Evolutionary conservation across 805 yeast genomes (phyloP), one percentile per base, ranked within the genome.

Genomic region (Saccharomycopsis malanga): DNA sequence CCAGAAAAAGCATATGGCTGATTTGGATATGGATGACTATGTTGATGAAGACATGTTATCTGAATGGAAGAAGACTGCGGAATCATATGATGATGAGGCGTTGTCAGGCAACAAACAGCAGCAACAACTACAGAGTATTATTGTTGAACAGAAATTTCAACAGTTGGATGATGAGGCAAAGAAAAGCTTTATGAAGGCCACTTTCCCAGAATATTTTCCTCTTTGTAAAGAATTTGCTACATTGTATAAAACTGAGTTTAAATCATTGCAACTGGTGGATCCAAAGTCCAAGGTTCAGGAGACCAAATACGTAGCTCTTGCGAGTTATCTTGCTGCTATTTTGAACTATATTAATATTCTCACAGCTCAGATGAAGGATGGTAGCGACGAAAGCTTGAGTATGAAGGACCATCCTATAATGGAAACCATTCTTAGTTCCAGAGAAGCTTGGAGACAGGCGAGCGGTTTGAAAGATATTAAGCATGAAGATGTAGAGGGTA

Each of bases 401-500:
- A 79, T 89, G 83, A 87, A 87, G 57, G 94, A 87, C 47, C 91
- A 84, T 55, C 84, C 91, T 2, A 82, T 91, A 1, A 91, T 93
- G 96, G 88, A 86, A 58, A 76, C 83, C 24, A 81, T 91, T 29
- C 67, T 91, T 45, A 79, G 83, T 45, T 73, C 93, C 2, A 74
- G 94, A 55, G 96, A 91, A 59, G 73, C 86, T 15, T 89, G 96
- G 96, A 76, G 93, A 60, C 89, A 84, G 57, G 95, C 94, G 3
- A 71, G 66, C 40, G 76, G 69, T 52, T 60, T 81, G 30, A 74
- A 73, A 12, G 70, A 58, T 30, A 59, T 46, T 17, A 24, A 29
- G n/a, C 46, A 48, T 39, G 54, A 46, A 23, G 56, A 46, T 37
- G 24, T 61, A 62, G 44, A 39, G n/a, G 48, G 46, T 49, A 61